phyloP scores from a whole-genome alignment of 1,284 basidiomycete species.

The Cryptococcus sp. region DNA sequence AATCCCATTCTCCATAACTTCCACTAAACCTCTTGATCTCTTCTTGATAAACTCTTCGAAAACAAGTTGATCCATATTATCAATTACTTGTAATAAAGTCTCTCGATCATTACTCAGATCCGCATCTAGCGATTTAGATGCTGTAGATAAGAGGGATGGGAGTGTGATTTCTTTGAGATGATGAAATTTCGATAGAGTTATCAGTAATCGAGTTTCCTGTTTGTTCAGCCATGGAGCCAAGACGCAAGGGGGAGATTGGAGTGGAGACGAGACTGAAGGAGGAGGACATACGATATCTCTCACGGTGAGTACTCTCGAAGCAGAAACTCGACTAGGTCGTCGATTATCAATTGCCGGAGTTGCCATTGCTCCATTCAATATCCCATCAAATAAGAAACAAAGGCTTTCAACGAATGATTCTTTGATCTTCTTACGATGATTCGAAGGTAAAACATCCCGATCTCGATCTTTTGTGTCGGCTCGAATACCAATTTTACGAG shows the following conservation, averaged over 20 bases:
- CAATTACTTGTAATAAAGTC: constrained; percentile 71
- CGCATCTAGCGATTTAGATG: constrained; percentile 71
- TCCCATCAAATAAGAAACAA: constrained; percentile 84
- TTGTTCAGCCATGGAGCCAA: constrained; percentile 2
- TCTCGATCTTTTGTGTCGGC: constrained; percentile 7
- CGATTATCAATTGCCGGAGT: constrained; percentile 1
- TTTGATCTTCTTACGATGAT: constrained; percentile 62
- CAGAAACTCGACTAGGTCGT: constrained; percentile 9
- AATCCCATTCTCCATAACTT: constrained; percentile 73
- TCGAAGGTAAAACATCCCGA: constrained; percentile 28
- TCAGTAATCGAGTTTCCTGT: constrained; percentile 78
- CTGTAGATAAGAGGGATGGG: constrained; percentile 72
- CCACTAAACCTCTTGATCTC: constrained; percentile 63
- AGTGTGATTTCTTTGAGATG: constrained; percentile 68
- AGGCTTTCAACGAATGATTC: constrained; percentile 83
- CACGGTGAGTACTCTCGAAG: constrained; percentile 56
- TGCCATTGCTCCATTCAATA: constrained; percentile 65
- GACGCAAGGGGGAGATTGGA: background rate
- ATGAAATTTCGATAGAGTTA: constrained; percentile 85
- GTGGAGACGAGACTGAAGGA: no score
- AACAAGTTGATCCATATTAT: constrained; percentile 77
- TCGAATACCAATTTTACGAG: constrained; percentile 66
- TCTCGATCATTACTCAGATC: constrained; percentile 71
- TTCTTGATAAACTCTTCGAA: constrained; percentile 83
- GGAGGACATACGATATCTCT: constrained; percentile 22